Percentiles rank a stretch among this genome's conserved stretches.
Evolutionary conservation across 2,329 filamentous ascomycete genomes (phyloP).

Genomic region (Penicillium sp.): DNA sequence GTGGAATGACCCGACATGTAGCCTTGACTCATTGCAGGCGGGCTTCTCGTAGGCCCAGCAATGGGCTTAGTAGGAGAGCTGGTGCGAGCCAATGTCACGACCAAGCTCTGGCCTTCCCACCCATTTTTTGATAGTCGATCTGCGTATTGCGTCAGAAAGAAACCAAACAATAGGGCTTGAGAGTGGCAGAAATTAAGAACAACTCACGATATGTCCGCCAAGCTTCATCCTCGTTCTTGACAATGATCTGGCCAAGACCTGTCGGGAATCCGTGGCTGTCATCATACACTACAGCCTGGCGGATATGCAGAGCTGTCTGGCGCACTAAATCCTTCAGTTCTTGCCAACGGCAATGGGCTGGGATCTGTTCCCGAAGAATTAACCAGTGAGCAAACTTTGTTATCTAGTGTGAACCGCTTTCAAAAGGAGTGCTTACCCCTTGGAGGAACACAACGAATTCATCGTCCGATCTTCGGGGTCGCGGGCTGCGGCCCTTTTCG

Average conservation of each 20-base stretch:
- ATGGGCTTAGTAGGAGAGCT: conserved; percentile 45
- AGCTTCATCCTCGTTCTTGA: conserved; percentile 49
- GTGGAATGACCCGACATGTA: conserved; percentile 38
- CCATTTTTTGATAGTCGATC: conserved; percentile 45
- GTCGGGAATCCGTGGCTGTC: conserved; percentile 46
- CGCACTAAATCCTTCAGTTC: conserved; percentile 49
- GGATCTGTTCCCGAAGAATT: conserved; percentile 34
- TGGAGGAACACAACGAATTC: conserved; percentile 50
- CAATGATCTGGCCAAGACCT: conserved; percentile 47
- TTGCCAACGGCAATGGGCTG: conserved; percentile 48
- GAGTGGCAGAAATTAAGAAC: not conserved
- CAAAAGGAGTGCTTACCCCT: conserved; percentile 35
- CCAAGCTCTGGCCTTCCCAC: conserved; percentile 47
- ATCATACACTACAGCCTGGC: conserved; percentile 49
- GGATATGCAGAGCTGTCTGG: conserved; percentile 47
- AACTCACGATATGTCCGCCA: conserved; percentile 46
- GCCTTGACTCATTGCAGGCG: conserved; percentile 29
- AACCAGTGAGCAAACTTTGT: conserved; percentile 1
- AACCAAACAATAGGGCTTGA: not conserved
- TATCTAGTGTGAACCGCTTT: not conserved
- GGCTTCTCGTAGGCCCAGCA: conserved; percentile 46
- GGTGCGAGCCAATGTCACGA: conserved; percentile 45
- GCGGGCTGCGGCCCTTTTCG: conserved; percentile 35
- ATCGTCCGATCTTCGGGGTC: conserved; percentile 40
- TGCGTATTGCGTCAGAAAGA: conserved; percentile 25